Percentiles rank a stretch among this genome's conserved stretches.
Evolutionary conservation across 2,329 filamentous ascomycete genomes (phyloP).

Genomic region (Teratosphaeria nubilosa): DNA sequence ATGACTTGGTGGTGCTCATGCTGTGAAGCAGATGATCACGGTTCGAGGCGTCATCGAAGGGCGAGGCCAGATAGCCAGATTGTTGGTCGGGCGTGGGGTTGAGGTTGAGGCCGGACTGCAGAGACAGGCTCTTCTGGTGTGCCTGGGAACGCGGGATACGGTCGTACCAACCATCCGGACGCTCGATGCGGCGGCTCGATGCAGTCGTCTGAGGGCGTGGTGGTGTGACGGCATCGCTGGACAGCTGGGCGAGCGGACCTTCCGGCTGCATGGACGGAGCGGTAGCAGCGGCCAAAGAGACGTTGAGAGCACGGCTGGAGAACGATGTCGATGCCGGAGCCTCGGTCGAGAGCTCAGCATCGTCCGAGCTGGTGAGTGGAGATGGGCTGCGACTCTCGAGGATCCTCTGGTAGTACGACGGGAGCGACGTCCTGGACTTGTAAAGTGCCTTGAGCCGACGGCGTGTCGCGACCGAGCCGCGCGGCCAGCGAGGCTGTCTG

Average conservation of each 20-base stretch:
- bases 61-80: conserved; percentile 29
- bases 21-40: conserved; percentile 23
- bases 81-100: conserved; percentile 14
- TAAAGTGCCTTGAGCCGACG: conserved; percentile 49
- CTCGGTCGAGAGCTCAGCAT: conserved; percentile 19
- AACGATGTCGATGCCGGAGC: conserved; percentile 27
- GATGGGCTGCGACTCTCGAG: conserved; percentile 52
- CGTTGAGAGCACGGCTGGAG: conserved; percentile 40
- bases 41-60: conserved; percentile 27
- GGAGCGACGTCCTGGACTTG: conserved; percentile 51
- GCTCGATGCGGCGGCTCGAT: conserved; percentile 22
- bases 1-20: conserved; percentile 24
- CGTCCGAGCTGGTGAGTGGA: conserved; percentile 37
- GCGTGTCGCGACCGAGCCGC: conserved; percentile 48
- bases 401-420: conserved; percentile 54
- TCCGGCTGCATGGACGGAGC: conserved; percentile 42
- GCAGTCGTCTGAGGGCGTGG: conserved; percentile 7
- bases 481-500: conserved; percentile 42
- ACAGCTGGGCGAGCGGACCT: conserved; percentile 37
- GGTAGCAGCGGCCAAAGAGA: conserved; percentile 43
- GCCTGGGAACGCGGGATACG: conserved; percentile 32
- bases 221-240: conserved; percentile 26
- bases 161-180: conserved; percentile 32
- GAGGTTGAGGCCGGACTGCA: conserved; percentile 37
- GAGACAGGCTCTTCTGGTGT: conserved; percentile 42